Evolutionary conservation across 805 yeast genomes (phyloP).

Genomic region (Saturnispora dispora): DNA sequence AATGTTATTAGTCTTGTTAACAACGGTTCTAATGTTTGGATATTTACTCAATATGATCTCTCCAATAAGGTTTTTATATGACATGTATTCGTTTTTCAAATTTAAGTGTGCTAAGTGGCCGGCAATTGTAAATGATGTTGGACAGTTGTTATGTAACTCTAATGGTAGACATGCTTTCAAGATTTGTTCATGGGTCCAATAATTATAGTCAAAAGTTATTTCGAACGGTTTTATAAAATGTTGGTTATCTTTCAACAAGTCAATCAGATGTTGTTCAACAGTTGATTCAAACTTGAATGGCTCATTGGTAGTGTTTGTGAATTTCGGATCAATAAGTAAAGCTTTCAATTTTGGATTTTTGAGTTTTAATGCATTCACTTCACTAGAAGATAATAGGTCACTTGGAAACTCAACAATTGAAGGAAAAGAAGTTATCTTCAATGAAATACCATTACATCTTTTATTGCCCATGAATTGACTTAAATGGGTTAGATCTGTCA

Average conservation of each 20-base stretch:
- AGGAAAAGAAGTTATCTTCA: slow-evolving; percentile 61
- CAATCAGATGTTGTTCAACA: slow-evolving; percentile 14
- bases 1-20: slow-evolving; percentile 80
- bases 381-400: slow-evolving; percentile 8
- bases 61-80: slow-evolving; percentile 75
- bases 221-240: slow-evolving; percentile 44
- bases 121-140: slow-evolving; percentile 84
- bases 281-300: not conserved
- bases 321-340: slow-evolving; percentile 50
- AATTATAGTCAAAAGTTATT: slow-evolving; percentile 56
- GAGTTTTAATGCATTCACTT: slow-evolving; percentile 8
- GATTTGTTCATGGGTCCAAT: slow-evolving; percentile 88
- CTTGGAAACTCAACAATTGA: slow-evolving; percentile 44
- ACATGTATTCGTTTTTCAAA: slow-evolving; percentile 73
- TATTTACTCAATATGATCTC: slow-evolving; percentile 85
- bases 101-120: slow-evolving; percentile 96
- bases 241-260: slow-evolving; percentile 32
- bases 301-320: slow-evolving; percentile 27
- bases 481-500: slow-evolving; percentile 57
- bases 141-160: slow-evolving; percentile 58
- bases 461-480: slow-evolving; percentile 47
- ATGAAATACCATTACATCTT: slow-evolving; percentile 35
- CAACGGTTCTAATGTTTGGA: slow-evolving; percentile 75
- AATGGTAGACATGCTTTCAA: slow-evolving; percentile 70
- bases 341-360: slow-evolving; percentile 37